Conservation (phyloP, 2,329 filamentous ascomycete genomes). For the Rutstroemia sp. region DNA sequence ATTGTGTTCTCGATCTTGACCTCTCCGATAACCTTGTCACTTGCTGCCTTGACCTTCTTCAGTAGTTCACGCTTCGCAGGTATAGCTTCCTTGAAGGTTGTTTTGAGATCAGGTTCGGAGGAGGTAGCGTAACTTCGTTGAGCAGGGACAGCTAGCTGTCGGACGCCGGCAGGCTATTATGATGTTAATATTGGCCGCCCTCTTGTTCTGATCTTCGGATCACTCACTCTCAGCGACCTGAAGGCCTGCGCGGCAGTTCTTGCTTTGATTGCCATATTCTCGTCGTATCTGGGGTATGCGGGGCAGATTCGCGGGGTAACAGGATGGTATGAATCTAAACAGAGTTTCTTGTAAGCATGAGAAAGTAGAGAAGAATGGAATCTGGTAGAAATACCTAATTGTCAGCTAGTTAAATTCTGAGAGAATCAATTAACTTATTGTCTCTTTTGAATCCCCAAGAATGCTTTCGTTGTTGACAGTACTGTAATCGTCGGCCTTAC, state of each 20-base stretch:
- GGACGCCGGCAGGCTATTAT: conserved; percentile 26
- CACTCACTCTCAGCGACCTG: conserved; percentile 54
- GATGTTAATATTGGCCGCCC: conserved; percentile 3
- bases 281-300: conserved; percentile 3
- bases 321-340: neutral
- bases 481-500: no score
- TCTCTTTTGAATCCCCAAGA: neutral
- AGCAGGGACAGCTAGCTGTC: conserved; percentile 27
- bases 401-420: neutral
- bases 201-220: conserved; percentile 1
- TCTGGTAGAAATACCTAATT: neutral
- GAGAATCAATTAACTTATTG: neutral
- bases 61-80: conserved; percentile 89
- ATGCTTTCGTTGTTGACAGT: neutral
- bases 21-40: conserved; percentile 77
- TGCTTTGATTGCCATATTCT: conserved; percentile 55
- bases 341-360: neutral
- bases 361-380: neutral
- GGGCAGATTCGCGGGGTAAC: conserved; percentile 5
- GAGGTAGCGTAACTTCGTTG: conserved; percentile 62
- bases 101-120: conserved; percentile 82
- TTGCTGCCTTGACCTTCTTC: conserved; percentile 85
- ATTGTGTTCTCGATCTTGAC: conserved; percentile 91
- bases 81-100: conserved; percentile 74
- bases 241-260: conserved; percentile 55